A percentile compares a stretch with the other conserved stretches of the same genome.
phyloP scores from a whole-genome alignment of 257 asterid genomes.

The Sherardia arvensis region DNA sequence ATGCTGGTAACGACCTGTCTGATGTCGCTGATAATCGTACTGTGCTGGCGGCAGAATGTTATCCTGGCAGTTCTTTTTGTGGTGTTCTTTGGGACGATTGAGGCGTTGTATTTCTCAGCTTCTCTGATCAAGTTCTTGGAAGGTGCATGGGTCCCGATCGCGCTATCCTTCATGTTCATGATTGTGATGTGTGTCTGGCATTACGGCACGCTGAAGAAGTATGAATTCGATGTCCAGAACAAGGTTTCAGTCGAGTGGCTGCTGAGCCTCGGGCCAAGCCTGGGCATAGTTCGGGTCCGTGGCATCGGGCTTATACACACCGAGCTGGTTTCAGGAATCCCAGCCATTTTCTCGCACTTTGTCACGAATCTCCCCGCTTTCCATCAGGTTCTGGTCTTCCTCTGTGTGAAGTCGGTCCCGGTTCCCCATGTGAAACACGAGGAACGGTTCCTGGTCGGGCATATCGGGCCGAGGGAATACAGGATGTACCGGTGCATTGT shows the following conservation, averaged over 20 bases:
- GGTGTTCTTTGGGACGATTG: conserved; percentile 66
- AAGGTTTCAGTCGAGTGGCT: conserved; percentile 92
- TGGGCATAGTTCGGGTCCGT: conserved; percentile 77
- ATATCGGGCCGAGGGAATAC: conserved; percentile 65
- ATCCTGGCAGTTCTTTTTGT: conserved; percentile 59
- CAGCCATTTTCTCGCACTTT: conserved; percentile 85
- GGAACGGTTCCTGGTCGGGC: conserved; percentile 80
- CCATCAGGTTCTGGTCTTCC: conserved; percentile 81
- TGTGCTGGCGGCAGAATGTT: conserved; percentile 73
- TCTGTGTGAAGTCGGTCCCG: conserved; percentile 81
- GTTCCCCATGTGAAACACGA: conserved; percentile 69
- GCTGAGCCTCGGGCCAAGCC: conserved; percentile 62
- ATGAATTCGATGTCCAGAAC: conserved; percentile 79
- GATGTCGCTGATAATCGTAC: conserved; percentile 82
- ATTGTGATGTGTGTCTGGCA: conserved; percentile 81
- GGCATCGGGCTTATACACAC: conserved; percentile 94
- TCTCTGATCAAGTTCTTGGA: conserved; percentile 72
- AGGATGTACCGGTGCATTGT: conserved; percentile 79
- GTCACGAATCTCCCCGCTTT: conserved; percentile 93
- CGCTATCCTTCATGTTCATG: conserved; percentile 57
- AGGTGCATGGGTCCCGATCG: conserved; percentile 96
- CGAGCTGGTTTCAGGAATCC: conserved; percentile 83
- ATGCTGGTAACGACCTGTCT: conserved; percentile 94
- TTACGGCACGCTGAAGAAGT: conserved; percentile 69
- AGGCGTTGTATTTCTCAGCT: conserved; percentile 72